Percentiles rank a stretch among this genome's conserved stretches.
phyloP scores from a whole-genome alignment of 1,284 basidiomycete species.

The Rhodotorula sp. region DNA sequence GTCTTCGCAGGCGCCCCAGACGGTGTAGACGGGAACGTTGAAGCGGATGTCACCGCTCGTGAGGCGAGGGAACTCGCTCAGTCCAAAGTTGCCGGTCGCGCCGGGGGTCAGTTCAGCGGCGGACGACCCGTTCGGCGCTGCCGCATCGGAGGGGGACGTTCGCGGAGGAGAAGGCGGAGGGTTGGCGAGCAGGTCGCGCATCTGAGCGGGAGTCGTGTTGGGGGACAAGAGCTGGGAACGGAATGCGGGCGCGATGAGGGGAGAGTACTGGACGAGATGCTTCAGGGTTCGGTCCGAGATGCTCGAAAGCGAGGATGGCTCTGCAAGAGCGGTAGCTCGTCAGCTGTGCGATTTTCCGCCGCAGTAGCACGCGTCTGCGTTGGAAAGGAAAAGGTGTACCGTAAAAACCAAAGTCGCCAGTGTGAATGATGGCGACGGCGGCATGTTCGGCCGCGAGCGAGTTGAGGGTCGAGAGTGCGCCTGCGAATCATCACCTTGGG shows the following conservation, averaged over 20 bases:
- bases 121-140: constrained; percentile 37
- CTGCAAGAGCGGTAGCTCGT: constrained; percentile 18
- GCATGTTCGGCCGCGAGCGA: constrained; percentile 82
- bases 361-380: no score
- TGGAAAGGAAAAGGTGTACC: constrained; percentile 54
- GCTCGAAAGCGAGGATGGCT: constrained; percentile 40
- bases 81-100: constrained; percentile 47
- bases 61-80: constrained; percentile 92
- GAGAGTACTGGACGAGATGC: constrained; percentile 95
- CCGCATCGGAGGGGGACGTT: constrained; percentile 50
- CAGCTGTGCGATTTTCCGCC: not conserved
- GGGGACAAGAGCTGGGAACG: constrained; percentile 64
- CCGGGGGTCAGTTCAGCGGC: no score
- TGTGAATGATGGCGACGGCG: constrained; percentile 94
- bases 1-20: constrained; percentile 98
- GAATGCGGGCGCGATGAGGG: constrained; percentile 80
- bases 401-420: constrained; percentile 99
- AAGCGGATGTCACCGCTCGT: constrained; percentile 78
- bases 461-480: constrained; percentile 76
- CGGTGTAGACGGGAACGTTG: constrained; percentile 88
- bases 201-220: constrained; percentile 33
- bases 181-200: constrained; percentile 42
- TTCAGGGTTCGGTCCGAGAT: constrained; percentile 62
- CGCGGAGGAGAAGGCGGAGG: constrained; percentile 52
- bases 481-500: constrained; percentile 43